Evolutionary conservation across 768 basidiomycete species (phyloP).

Genomic region (Epithele typhae): DNA sequence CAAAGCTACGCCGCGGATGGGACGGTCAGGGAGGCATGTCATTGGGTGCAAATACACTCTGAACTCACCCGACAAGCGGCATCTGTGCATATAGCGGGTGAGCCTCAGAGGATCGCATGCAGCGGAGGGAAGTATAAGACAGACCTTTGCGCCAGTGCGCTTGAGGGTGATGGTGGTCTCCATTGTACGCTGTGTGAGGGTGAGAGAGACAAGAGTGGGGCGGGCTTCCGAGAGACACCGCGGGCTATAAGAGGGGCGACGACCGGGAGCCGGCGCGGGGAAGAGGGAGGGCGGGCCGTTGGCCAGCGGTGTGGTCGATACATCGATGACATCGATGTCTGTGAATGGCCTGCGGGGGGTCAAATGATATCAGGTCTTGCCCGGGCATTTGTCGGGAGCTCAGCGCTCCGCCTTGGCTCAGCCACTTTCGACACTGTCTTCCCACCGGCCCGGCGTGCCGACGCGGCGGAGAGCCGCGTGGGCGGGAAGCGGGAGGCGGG

Average conservation of each 20-base stretch:
- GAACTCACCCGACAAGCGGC: constrained; percentile 63
- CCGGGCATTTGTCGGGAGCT: constrained; percentile 5
- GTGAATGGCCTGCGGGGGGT: constrained; percentile 11
- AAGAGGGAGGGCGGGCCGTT: neutral
- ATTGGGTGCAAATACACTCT: neutral
- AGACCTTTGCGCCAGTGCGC: constrained; percentile 57
- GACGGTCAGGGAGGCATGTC: neutral
- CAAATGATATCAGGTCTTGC: constrained; percentile 10
- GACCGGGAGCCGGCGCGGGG: neutral
- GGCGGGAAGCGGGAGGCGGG: too few species aligned
- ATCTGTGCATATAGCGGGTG: constrained; percentile 42
- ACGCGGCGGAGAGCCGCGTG: too few species aligned
- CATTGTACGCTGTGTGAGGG: constrained; percentile 34
- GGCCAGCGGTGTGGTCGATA: neutral
- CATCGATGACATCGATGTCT: constrained; percentile 5
- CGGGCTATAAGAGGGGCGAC: too few species aligned
- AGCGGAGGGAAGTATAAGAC: neutral
- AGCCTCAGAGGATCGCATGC: neutral
- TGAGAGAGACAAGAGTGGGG: constrained; percentile 7
- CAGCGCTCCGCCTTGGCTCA: neutral
- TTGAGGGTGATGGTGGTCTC: constrained; percentile 45
- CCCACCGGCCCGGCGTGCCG: too few species aligned
- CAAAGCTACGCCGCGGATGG: constrained; percentile 40
- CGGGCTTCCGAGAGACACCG: constrained; percentile 9
- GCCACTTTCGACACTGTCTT: too few species aligned